A percentile compares a stretch with the other conserved stretches of the same genome.
These are phyloP conservation scores for Cladosporium oxysporum DNA, from an alignment of 2,329 filamentous ascomycete genomes.

Conservation along the genomic window DNA sequence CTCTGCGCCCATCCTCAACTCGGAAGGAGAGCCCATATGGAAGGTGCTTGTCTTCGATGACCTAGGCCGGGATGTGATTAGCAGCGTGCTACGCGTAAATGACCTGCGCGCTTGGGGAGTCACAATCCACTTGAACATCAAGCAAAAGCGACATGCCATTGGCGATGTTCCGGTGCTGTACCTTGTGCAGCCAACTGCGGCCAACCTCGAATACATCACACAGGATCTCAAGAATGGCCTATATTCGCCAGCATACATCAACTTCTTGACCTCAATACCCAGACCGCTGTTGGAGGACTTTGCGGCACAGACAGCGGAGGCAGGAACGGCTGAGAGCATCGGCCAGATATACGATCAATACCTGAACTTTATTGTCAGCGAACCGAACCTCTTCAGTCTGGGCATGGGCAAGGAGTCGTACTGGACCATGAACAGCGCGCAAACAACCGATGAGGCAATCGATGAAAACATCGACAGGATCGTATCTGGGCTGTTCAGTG, in stretches of 20 bases:
- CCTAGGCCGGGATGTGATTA: conserved; percentile 89
- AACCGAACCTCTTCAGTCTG: conserved; percentile 92
- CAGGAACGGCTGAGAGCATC: conserved; percentile 84
- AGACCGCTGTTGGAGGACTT: conserved; percentile 92
- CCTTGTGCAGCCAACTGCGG: conserved; percentile 81
- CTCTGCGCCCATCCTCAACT: conserved; percentile 76
- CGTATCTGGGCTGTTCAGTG: conserved; percentile 94
- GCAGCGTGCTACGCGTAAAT: conserved; percentile 90
- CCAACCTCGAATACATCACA: conserved; percentile 81
- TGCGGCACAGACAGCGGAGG: conserved; percentile 79
- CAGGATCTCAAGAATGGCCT: conserved; percentile 82
- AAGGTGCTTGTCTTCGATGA: conserved; percentile 97
- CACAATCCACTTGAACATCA: conserved; percentile 92
- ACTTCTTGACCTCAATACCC: conserved; percentile 93
- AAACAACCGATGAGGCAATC: conserved; percentile 85
- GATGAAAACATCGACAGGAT: conserved; percentile 86
- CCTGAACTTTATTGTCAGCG: conserved; percentile 93
- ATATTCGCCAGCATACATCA: conserved; percentile 93
- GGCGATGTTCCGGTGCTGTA: conserved; percentile 97
- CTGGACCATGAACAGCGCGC: conserved; percentile 92
- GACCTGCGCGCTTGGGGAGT: conserved; percentile 93
- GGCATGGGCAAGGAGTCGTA: conserved; percentile 93
- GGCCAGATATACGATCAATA: conserved; percentile 96
- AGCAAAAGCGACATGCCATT: conserved; percentile 80
- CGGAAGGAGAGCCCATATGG: conserved; percentile 92